Percentiles rank a stretch among this genome's conserved stretches.
Conservation (phyloP, 2,329 filamentous ascomycete genomes). For the Clathrospora elynae region DNA sequence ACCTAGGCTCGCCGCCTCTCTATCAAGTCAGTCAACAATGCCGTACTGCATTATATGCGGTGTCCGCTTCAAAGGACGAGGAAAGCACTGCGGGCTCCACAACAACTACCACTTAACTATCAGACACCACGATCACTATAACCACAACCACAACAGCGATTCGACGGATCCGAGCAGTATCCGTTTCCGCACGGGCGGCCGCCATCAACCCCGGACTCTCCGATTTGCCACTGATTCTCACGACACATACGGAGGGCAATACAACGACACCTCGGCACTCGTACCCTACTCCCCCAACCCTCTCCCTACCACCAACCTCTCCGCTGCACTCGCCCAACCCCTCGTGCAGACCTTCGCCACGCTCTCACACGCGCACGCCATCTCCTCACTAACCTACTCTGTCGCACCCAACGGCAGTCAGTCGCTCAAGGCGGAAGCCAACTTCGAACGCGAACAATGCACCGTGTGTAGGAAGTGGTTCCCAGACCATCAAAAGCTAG, state of each 20-base stretch:
- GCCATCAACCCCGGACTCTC: neutral
- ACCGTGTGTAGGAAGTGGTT: constrained; percentile 23
- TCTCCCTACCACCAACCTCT: neutral
- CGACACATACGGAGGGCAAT: too few species aligned
- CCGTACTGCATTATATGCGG: constrained; percentile 18
- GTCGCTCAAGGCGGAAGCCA: constrained; percentile 21
- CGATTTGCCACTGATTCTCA: constrained; percentile 5
- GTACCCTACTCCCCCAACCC: neutral
- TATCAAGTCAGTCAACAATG: constrained; percentile 11
- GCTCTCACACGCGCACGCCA: constrained; percentile 18
- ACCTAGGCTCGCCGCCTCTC: neutral
- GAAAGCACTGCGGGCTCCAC: constrained; percentile 21
- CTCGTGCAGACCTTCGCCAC: constrained; percentile 17
- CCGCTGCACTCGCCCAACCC: constrained; percentile 1
- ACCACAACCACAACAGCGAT: constrained; percentile 12
- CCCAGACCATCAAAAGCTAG: constrained; percentile 15
- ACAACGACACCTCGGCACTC: constrained; percentile 1
- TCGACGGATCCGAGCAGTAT: constrained; percentile 8
- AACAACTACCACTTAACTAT: constrained; percentile 1
- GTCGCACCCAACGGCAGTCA: constrained; percentile 14
- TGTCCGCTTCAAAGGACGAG: constrained; percentile 14
- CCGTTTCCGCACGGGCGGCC: constrained; percentile 8
- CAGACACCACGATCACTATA: constrained; percentile 1
- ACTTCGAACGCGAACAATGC: constrained; percentile 31
- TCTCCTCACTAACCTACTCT: constrained; percentile 20